These are phyloP conservation scores for Pythium biforme DNA, from an alignment of 352 stramenopile species.

Conservation along the genomic window DNA sequence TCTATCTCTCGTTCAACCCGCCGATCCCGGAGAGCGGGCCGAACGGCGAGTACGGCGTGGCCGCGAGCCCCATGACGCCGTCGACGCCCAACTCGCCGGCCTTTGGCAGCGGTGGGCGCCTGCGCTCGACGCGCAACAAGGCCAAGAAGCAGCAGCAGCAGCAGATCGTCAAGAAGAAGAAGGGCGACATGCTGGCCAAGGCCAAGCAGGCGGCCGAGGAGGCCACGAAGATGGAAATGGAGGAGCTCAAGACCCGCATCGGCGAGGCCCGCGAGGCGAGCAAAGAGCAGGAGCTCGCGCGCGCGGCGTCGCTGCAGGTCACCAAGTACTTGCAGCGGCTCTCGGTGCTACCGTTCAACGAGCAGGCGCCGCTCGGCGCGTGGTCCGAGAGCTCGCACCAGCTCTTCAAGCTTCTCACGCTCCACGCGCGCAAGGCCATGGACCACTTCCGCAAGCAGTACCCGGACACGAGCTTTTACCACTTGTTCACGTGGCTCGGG, in stretches of 20 bases:
- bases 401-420: constrained; percentile 73
- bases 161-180: constrained; percentile 82
- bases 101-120: constrained; percentile 44
- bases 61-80: constrained; percentile 83
- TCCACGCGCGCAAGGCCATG: constrained; percentile 76
- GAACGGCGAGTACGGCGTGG: constrained; percentile 77
- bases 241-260: constrained; percentile 83
- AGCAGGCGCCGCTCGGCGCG: constrained; percentile 67
- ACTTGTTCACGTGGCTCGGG: constrained; percentile 83
- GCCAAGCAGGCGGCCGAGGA: constrained; percentile 83
- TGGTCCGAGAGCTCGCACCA: constrained; percentile 83
- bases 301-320: constrained; percentile 67
- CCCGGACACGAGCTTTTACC: constrained; percentile 84
- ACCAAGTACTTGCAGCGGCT: constrained; percentile 87
- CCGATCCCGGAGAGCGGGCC: constrained; percentile 78
- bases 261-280: constrained; percentile 70
- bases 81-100: constrained; percentile 82
- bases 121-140: constrained; percentile 81
- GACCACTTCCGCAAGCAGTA: constrained; percentile 85
- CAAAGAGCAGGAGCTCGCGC: constrained; percentile 79
- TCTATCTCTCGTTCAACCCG: constrained; percentile 79
- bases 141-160: constrained; percentile 82
- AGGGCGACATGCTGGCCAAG: constrained; percentile 85
- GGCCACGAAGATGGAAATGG: constrained; percentile 86
- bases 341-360: constrained; percentile 79